Evolutionary conservation across 148 eudicot species (phyloP).

Genomic region (Heliosperma pusillum): DNA sequence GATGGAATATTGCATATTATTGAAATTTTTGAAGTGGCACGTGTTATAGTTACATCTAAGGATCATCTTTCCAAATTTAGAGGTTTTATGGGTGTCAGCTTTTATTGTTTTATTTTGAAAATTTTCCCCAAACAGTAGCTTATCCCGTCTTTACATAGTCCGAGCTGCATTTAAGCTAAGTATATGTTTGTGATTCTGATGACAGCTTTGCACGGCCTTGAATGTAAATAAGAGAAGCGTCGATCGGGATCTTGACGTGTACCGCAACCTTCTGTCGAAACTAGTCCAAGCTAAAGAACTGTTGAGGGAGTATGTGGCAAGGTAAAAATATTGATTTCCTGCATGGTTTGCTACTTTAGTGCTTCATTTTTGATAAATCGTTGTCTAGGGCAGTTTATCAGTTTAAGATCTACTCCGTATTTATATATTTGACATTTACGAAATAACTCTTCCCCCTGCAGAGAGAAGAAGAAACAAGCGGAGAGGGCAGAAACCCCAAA

Average conservation of each 20-base stretch:
- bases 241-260: constrained; percentile 94
- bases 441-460: constrained; percentile 22
- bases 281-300: constrained; percentile 96
- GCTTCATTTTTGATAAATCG: not conserved
- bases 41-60: no score
- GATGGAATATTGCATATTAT: no score
- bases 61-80: no score
- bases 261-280: constrained; percentile 85
- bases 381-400: no score
- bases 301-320: constrained; percentile 77
- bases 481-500: constrained; percentile 59
- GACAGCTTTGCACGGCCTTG: constrained; percentile 85
- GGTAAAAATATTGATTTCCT: constrained; percentile 37
- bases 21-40: no score
- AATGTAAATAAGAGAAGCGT: constrained; percentile 88
- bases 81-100: no score
- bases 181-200: not conserved
- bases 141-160: no score
- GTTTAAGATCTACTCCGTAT: no score
- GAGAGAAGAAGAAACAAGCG: constrained; percentile 77
- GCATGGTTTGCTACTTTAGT: no score
- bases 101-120: no score
- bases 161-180: not conserved
- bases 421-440: not conserved
- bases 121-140: no score